Evolutionary conservation across 306 rosid genomes (phyloP), one percentile per base, ranked within the genome.

Genomic region (Quercus mongolica): DNA sequence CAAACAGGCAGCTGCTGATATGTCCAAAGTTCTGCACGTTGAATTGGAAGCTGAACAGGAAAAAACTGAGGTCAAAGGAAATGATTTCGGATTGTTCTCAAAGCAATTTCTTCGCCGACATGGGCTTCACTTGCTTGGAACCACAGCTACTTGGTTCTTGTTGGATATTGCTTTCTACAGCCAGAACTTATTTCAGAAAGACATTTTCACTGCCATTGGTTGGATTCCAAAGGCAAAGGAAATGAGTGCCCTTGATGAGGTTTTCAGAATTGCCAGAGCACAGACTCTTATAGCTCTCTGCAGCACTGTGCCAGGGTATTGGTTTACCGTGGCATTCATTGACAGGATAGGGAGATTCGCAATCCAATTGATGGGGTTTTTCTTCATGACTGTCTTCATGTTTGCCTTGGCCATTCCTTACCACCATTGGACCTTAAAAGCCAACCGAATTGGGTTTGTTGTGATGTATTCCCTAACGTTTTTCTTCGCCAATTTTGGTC

Each of bases 321-420:
- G 98, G 97, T 91, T 94, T 81, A 94, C 98, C 0, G 98, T 94
- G 67, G 90, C 86, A 4, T 59, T 94, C 18, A 94, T 92, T 6
- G 98, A 92, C 52, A 81, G 18, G 69, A 85, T 92, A 0, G 98
- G 98, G 44, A 79, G 98, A 41, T 90, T 91, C 33, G 54, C 86
- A 11, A 94, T 94, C 18, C 97, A 94, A 28, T 56, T 91, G 55
- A 89, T 87, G 89, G 98, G 98, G 0, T 94, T 94, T 65, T 89
- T 84, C 88, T 92, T 92, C 89, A 92, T 94, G 98, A 92, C 98
- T 0, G 90, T 90, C 4, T 94, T 94, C 89, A 94, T 94, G 97
- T 90, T 94, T 79, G 96, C 89, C 11, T 73, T 94, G 30, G 96
- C 98, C 57, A 87, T 94, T 70, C 97, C 97, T 3, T 94, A 94